phyloP scores from a whole-genome alignment of 2,329 filamentous ascomycete genomes.

The Pseudogymnoascus sp. region DNA sequence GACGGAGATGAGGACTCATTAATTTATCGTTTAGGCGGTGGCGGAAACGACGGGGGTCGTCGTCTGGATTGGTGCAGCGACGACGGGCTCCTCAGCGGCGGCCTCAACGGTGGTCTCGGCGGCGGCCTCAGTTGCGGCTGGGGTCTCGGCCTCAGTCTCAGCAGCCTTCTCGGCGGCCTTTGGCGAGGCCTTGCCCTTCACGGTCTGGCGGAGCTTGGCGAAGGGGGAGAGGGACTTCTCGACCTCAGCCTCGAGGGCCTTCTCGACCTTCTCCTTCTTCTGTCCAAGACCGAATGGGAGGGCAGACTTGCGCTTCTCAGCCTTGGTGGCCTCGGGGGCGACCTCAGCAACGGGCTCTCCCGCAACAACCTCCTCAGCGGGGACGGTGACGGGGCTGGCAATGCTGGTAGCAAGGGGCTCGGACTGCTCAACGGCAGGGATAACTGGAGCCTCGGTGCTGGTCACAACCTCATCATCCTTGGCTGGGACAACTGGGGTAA shows the following conservation, averaged over 20 bases:
- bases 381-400: conserved; percentile 24
- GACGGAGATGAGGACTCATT: neutral
- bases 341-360: conserved; percentile 33
- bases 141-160: conserved; percentile 20
- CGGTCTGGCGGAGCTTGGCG: conserved; percentile 30
- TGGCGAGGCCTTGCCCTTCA: conserved; percentile 26
- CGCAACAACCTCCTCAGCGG: conserved; percentile 25
- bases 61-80: conserved; percentile 16
- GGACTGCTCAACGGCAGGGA: conserved; percentile 27
- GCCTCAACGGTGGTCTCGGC: conserved; percentile 11
- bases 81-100: conserved; percentile 16
- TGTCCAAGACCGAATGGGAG: conserved; percentile 52
- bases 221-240: conserved; percentile 30
- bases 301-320: conserved; percentile 57
- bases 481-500: conserved; percentile 23
- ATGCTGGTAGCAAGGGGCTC: conserved; percentile 26
- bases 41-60: conserved; percentile 27
- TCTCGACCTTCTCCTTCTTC: conserved; percentile 49
- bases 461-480: conserved; percentile 26
- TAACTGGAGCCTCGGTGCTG: conserved; percentile 25
- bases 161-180: conserved; percentile 32
- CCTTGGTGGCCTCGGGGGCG: conserved; percentile 33
- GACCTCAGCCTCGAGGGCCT: conserved; percentile 38
- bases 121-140: conserved; percentile 17
- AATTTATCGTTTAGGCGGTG: conserved; percentile 23